Base-by-base conservation (phyloP, 768 basidiomycete genomes). In the Psilocybe tampanensis region DNA sequence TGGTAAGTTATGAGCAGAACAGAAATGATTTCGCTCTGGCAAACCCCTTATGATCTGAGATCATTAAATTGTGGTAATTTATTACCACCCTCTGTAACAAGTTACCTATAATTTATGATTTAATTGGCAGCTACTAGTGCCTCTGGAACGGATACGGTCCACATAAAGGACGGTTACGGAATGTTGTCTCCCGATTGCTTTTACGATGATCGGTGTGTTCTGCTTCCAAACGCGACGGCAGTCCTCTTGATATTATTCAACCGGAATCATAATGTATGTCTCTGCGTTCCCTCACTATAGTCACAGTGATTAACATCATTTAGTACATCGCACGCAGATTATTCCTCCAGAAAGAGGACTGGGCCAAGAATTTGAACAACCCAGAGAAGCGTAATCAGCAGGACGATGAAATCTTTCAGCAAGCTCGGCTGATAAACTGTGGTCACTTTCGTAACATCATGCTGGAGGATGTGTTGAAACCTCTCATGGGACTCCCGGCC, bases 321-420 rank as follows among this genome's bases (percentile, higher is more conserved):
- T 39, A 39, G 36, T 39, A 39, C n/a, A 13, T 39, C 15, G 36
- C 36, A 39, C 36, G n/a, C 3, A 13, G 36, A n/a, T 13, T 39
- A 5, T 39, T 39, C n/a, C 36, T 39, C 15, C 36, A 39, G 36
- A 39, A 39, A 39, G 36, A 39, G 15, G n/a, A 39, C 36, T 15
- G 6, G 12, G 15, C 36, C 36, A 13, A 13, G n/a, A 13, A 15
- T 39, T 13, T 39, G 33, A 15, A 7, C 15, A 8, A 7, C 33
- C 7, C 36, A 13, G 12, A 47, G n/a, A 21, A 9, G 6, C 26
- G 5, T 3, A 47, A 12, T n/a, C 44, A 33, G 19, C 26, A 70
- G 57, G 69, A 70, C 47, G 55, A 68, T 24, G 60, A 66, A 21
- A 68, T 70, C n/a, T 70, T 68, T 54, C 22, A 64, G 19, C 59